Percentiles rank a stretch among this genome's conserved stretches.
Conservation (phyloP, 441 rosid species). For the Adansonia madagascariensis region DNA sequence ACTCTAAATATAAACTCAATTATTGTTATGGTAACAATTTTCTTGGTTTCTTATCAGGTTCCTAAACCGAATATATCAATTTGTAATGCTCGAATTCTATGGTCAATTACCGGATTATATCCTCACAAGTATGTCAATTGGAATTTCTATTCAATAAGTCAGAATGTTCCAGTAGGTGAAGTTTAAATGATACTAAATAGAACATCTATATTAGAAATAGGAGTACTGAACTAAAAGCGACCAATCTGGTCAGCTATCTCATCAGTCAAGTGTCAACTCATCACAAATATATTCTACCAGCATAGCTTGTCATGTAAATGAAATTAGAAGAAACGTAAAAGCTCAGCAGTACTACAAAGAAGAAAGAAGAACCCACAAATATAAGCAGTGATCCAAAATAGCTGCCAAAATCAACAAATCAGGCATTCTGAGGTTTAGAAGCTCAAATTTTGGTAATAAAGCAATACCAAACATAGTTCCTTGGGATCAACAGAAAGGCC, state of each 20-base stretch:
- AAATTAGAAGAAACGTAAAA: slow-evolving; percentile 10
- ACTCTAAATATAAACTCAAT: neutral
- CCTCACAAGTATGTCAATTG: neutral
- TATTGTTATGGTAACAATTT: neutral
- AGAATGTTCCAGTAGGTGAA: neutral
- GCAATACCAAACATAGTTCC: neutral
- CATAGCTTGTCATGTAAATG: slow-evolving; percentile 6
- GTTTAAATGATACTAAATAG: neutral
- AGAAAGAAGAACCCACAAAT: neutral
- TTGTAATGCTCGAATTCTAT: neutral
- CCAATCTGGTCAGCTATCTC: neutral
- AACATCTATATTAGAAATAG: neutral
- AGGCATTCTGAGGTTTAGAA: neutral
- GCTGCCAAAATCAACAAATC: neutral
- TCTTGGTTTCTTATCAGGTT: neutral
- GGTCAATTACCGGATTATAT: neutral
- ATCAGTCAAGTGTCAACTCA: slow-evolving; percentile 18
- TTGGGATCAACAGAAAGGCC: neutral
- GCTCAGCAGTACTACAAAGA: neutral
- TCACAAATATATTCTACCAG: neutral
- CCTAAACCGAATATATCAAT: neutral
- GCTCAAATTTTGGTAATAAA: neutral
- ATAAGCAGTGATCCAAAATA: neutral
- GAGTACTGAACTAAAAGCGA: neutral
- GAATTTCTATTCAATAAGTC: neutral